These are phyloP conservation scores for Kitagawia praeruptora DNA, from an alignment of 129 eudicot species.

Conservation along the genomic window DNA sequence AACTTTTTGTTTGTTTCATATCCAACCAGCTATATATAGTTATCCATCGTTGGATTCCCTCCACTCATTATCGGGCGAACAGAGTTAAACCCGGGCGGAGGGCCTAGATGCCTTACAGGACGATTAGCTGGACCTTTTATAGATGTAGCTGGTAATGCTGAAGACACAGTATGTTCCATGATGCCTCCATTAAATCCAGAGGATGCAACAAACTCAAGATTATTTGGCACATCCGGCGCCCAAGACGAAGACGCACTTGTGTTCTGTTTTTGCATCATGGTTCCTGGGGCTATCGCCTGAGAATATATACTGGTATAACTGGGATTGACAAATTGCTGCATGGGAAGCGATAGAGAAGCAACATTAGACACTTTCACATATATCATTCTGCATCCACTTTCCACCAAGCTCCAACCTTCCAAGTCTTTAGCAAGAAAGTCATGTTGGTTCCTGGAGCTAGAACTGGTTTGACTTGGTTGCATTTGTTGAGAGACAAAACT, in stretches of 20 bases:
- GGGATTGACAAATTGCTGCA: conserved; percentile 18
- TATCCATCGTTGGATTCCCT: too few relatives aligned
- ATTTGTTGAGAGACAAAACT: conserved; percentile 14
- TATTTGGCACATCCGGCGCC: conserved; percentile 11
- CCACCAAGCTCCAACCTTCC: conserved; percentile 32
- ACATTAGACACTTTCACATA: conserved; percentile 13
- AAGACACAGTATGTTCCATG: conserved; percentile 9
- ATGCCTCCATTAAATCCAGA: conserved; percentile 23
- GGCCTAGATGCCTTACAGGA: conserved; percentile 52
- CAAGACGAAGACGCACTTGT: conserved; percentile 2
- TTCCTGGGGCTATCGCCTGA: conserved; percentile 20
- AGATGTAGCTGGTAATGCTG: conserved; percentile 23
- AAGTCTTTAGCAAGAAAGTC: conserved; percentile 24
- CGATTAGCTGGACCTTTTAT: too few relatives aligned
- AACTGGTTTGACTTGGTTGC: conserved; percentile 24
- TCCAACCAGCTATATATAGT: conserved; percentile 56
- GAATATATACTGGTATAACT: conserved; percentile 11
- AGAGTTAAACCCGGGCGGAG: conserved; percentile 63
- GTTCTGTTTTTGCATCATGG: conserved; percentile 20
- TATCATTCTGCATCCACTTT: conserved; percentile 42
- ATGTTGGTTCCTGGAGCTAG: conserved; percentile 28
- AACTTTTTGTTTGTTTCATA: neutral
- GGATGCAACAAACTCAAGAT: conserved; percentile 14
- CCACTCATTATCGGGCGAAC: conserved; percentile 48
- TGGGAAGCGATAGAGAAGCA: conserved; percentile 19